phyloP scores from a whole-genome alignment of 2,329 filamentous ascomycete genomes.

The Coniochaeta pulveracea region DNA sequence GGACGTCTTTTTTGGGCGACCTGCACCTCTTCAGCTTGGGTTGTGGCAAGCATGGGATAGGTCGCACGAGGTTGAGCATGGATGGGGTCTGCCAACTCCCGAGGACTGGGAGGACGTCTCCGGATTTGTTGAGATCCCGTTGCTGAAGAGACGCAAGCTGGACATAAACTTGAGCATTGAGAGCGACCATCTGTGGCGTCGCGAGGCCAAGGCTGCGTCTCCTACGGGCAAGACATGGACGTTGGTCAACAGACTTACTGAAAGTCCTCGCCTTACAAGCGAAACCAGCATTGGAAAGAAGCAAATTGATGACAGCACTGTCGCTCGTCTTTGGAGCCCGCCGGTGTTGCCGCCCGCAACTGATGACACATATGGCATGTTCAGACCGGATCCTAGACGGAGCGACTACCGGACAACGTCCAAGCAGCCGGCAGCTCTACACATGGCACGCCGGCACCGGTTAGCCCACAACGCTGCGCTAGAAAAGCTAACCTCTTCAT shows the following conservation, averaged over 20 bases:
- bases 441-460: too few relatives aligned
- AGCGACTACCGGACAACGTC: constrained; percentile 9
- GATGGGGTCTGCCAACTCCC: constrained; percentile 23
- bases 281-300: constrained; percentile 7
- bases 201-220: constrained; percentile 5
- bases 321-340: constrained; percentile 12
- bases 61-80: constrained; percentile 4
- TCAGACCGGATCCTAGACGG: background rate
- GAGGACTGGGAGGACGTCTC: constrained; percentile 26
- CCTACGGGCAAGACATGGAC: background rate
- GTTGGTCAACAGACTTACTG: constrained; percentile 7
- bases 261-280: constrained; percentile 6
- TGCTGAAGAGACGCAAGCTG: constrained; percentile 16
- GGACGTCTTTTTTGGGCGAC: too few relatives aligned
- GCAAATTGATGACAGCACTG: constrained; percentile 5
- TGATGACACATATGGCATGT: background rate
- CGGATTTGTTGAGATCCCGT: constrained; percentile 13
- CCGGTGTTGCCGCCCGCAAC: background rate
- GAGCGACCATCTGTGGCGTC: constrained; percentile 10
- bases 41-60: constrained; percentile 7
- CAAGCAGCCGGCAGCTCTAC: constrained; percentile 13
- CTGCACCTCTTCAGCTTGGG: constrained; percentile 7
- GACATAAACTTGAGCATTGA: constrained; percentile 19
- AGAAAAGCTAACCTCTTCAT: too few relatives aligned
- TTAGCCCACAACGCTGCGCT: too few relatives aligned